Conservation (phyloP, 164 flowering plant species). For the Annona cherimola region DNA sequence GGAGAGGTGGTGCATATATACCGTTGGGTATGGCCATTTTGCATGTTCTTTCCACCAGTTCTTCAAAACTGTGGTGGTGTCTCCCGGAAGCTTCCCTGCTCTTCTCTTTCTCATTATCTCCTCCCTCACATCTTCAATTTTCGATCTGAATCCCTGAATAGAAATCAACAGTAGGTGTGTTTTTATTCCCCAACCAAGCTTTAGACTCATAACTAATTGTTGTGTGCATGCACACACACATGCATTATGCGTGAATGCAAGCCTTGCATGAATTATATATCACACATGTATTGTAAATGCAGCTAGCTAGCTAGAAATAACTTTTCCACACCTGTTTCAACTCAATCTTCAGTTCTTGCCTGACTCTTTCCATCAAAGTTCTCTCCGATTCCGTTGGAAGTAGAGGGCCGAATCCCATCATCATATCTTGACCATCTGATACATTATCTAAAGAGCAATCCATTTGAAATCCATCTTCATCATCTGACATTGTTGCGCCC, state of each 20-base stretch:
- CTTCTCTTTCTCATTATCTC: conserved; percentile 78
- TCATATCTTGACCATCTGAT: conserved; percentile 58
- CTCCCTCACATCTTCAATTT: conserved; percentile 86
- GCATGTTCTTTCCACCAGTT: conserved; percentile 89
- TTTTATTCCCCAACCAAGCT: not conserved
- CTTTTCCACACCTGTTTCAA: conserved; percentile 63
- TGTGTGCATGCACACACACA: no score
- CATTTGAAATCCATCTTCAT: conserved; percentile 75
- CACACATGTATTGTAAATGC: no score
- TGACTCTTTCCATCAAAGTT: conserved; percentile 86
- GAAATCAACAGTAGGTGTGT: not conserved
- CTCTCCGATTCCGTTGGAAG: conserved; percentile 96
- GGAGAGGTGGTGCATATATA: conserved; percentile 23
- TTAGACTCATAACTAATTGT: no score
- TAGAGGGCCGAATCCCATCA: conserved; percentile 92
- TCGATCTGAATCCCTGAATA: conserved; percentile 73
- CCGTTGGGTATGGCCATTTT: conserved; percentile 94
- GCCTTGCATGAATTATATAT: no score
- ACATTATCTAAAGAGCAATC: conserved; percentile 66
- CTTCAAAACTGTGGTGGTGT: conserved; percentile 76
- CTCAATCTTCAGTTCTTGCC: conserved; percentile 87
- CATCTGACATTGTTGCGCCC: conserved; percentile 97
- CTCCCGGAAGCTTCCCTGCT: conserved; percentile 88
- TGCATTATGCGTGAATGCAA: no score
- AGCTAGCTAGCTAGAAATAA: no score